Evolutionary conservation across 257 asterid genomes (phyloP).

Genomic region (Solanum sejunctum): DNA sequence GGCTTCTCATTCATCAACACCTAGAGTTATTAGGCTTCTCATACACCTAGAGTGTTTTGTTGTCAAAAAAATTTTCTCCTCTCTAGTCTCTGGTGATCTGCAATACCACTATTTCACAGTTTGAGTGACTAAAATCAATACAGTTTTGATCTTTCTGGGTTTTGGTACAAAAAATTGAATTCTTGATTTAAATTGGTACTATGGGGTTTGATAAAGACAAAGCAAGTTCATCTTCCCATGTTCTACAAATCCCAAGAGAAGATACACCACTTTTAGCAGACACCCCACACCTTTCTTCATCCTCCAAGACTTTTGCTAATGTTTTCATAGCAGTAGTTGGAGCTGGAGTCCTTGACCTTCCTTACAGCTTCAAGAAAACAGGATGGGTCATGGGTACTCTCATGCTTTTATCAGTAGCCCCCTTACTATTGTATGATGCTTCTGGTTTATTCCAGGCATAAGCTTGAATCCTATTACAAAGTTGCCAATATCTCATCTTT

Average conservation of each 20-base stretch:
- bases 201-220: conserved; percentile 1
- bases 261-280: conserved; percentile 2
- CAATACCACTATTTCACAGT: neutral
- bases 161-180: neutral
- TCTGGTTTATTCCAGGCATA: neutral
- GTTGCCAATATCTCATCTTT: neutral
- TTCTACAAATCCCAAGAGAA: conserved; percentile 1
- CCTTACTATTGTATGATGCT: neutral
- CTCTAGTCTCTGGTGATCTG: neutral
- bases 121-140: neutral
- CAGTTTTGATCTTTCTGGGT: neutral
- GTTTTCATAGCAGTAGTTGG: conserved; percentile 2
- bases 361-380: neutral
- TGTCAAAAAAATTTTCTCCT: no score
- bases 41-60: no score
- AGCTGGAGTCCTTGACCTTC: conserved; percentile 4
- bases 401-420: neutral
- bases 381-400: conserved; percentile 1
- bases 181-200: neutral
- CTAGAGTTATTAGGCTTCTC: no score
- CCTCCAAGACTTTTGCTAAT: neutral
- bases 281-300: neutral
- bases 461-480: neutral
- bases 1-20: no score
- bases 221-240: conserved; percentile 4